phyloP scores from a whole-genome alignment of 176 grass and related monocot species.

The Puya raimondii region DNA sequence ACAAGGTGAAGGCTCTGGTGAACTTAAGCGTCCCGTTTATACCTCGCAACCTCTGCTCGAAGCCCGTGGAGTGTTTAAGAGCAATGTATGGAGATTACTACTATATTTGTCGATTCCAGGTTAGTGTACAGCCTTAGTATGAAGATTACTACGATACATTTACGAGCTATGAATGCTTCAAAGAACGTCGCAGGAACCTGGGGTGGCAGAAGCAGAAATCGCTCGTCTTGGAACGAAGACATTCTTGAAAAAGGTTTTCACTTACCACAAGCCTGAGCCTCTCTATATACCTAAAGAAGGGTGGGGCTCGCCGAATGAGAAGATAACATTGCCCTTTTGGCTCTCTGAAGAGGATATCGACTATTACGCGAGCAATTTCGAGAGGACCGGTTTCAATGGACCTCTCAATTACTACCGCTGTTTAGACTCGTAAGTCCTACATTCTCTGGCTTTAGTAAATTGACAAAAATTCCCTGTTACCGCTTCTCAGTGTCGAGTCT shows the following conservation, averaged over 20 bases:
- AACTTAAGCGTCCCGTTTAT: conserved; percentile 2
- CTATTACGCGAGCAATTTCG: conserved; percentile 39
- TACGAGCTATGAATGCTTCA: background rate
- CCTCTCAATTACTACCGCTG: conserved; percentile 62
- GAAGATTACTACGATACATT: background rate
- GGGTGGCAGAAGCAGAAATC: conserved; percentile 52
- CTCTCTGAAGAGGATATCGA: conserved; percentile 47
- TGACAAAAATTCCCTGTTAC: background rate
- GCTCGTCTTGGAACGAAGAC: conserved; percentile 33
- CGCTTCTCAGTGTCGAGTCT: background rate
- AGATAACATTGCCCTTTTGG: conserved; percentile 49
- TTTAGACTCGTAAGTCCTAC: conserved; percentile 31
- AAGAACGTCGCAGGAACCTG: conserved; percentile 33
- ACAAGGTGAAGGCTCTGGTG: conserved; percentile 1
- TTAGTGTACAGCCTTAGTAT: background rate
- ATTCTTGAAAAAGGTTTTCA: conserved; percentile 40
- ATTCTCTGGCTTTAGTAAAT: background rate
- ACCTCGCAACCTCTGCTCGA: background rate
- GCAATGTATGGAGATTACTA: conserved; percentile 1
- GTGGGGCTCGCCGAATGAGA: conserved; percentile 44
- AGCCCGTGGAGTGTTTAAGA: background rate
- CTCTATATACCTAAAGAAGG: conserved; percentile 43
- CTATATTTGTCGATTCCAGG: background rate
- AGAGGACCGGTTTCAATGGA: conserved; percentile 56
- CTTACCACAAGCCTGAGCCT: conserved; percentile 26